A percentile compares a stretch with the other conserved stretches of the same genome.
Evolutionary conservation across 805 yeast genomes (phyloP).

Genomic region (Priceomyces castillae): DNA sequence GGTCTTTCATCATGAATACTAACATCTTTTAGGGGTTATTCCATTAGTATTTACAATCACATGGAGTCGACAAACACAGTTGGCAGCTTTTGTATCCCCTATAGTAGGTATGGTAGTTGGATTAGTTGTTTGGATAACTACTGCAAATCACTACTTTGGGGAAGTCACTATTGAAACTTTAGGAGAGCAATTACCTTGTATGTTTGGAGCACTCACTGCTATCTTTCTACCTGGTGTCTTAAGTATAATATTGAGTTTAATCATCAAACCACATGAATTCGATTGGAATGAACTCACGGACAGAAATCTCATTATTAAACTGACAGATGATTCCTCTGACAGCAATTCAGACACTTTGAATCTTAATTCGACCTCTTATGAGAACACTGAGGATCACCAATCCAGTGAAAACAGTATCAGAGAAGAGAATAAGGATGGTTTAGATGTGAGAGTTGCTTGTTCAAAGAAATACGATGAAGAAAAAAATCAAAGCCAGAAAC

Average conservation of each 20-base stretch:
- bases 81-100: conserved; percentile 32
- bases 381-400: conserved; percentile 6
- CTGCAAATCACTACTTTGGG: conserved; percentile 27
- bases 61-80: conserved; percentile 29
- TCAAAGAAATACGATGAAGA: not conserved
- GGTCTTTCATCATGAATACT: not conserved
- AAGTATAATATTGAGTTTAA: conserved; percentile 24
- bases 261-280: conserved; percentile 23
- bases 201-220: conserved; percentile 33
- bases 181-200: conserved; percentile 33
- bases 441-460: not conserved
- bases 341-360: not conserved
- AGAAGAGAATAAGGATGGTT: no score
- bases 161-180: conserved; percentile 22
- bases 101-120: conserved; percentile 28
- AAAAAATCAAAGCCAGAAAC: not conserved
- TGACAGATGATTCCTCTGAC: not conserved
- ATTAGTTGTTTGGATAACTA: conserved; percentile 28
- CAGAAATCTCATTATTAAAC: conserved; percentile 16
- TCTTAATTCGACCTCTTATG: not conserved
- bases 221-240: conserved; percentile 30
- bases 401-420: no score
- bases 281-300: conserved; percentile 28
- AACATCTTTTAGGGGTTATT: conserved; percentile 17
- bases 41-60: conserved; percentile 33